Conservation (phyloP, 2,329 filamentous ascomycete genomes). For the Ustulina deusta region DNA sequence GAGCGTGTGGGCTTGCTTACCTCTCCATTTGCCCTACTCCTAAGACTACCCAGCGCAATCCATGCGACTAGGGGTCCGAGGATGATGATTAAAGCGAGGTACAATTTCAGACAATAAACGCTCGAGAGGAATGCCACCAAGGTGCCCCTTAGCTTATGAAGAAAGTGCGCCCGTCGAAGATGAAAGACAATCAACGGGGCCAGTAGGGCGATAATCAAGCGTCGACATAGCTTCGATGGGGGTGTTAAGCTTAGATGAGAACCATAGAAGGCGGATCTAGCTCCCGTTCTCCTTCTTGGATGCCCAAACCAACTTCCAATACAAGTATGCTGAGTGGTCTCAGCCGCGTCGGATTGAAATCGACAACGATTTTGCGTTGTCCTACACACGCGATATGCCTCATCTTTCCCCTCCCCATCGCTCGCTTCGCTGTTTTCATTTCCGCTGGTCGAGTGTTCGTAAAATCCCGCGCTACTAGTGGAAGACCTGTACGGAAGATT, state of each 20-base stretch:
- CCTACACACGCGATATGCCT: neutral
- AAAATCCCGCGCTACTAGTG: slow-evolving; percentile 24
- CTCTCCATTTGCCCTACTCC: neutral
- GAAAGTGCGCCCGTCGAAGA: neutral
- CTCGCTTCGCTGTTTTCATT: slow-evolving; percentile 34
- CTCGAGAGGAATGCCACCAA: neutral
- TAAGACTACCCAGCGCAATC: slow-evolving; percentile 32
- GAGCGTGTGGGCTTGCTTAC: slow-evolving; percentile 22
- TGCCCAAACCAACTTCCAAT: neutral
- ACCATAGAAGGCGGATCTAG: neutral
- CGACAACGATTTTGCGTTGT: slow-evolving; percentile 2
- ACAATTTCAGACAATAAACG: slow-evolving; percentile 17
- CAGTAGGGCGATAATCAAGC: slow-evolving; percentile 16
- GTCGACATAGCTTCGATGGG: neutral
- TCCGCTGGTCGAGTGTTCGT: slow-evolving; percentile 32
- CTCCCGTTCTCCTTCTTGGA: neutral
- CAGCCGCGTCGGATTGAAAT: slow-evolving; percentile 5
- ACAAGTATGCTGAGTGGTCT: neutral
- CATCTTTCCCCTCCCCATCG: slow-evolving; percentile 10
- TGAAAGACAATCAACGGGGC: slow-evolving; percentile 6
- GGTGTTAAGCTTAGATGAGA: neutral
- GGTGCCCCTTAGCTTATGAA: neutral
- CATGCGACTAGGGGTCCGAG: slow-evolving; percentile 42
- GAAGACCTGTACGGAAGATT: slow-evolving; percentile 28
- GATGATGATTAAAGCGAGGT: slow-evolving; percentile 30